Evolutionary conservation across 306 rosid species (phyloP), one percentile per base, ranked within the genome.

Genomic region (Trifolium pratense): DNA sequence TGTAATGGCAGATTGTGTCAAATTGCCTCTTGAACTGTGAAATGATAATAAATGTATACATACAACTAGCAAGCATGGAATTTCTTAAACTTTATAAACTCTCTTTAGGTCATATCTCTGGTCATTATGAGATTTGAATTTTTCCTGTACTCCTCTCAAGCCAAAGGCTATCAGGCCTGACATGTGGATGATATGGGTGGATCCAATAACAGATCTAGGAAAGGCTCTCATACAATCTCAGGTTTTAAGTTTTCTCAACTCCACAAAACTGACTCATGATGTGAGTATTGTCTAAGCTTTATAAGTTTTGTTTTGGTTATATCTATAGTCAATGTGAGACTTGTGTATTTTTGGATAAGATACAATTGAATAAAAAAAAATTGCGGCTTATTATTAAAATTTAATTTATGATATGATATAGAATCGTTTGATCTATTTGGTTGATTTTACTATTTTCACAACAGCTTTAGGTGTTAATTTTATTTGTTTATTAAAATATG

Each of bases 21-120:
- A 67, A n/a, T 61, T 73, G 18, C 48, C 9, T 79, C 66, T 7
- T 5, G 58, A 65, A 17, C n/a, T 71, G 55, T 55, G 74, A 60
- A 31, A 55, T 65, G 74, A 20, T 64, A 66, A 20, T 64, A 66
- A n/a, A 64, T 56, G 53, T 72, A 40, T 48, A 29, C 23, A 36
- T 58, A 20, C 10, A 21, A 34, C 25, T 42, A 34, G 14, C 42
- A 29, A 71, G 36, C 31, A 37, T 71, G 31, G 32, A 37, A 29
- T 29, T 29, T 29, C 32, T 29, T 4, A 29, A 57, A 14, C 16
- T 57, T 57, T 25, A 25, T 6, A 25, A 57, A 23, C 11, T 6
- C 34, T 57, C 9, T 25, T 26, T 57, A 57, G 17, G 34, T 57
- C 36, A 25, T 57, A 25, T 29, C 66, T 31, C 40, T 59, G 31